Evolutionary conservation across 352 stramenopile species (phyloP).

Genomic region (Globisporangium emineosum): DNA sequence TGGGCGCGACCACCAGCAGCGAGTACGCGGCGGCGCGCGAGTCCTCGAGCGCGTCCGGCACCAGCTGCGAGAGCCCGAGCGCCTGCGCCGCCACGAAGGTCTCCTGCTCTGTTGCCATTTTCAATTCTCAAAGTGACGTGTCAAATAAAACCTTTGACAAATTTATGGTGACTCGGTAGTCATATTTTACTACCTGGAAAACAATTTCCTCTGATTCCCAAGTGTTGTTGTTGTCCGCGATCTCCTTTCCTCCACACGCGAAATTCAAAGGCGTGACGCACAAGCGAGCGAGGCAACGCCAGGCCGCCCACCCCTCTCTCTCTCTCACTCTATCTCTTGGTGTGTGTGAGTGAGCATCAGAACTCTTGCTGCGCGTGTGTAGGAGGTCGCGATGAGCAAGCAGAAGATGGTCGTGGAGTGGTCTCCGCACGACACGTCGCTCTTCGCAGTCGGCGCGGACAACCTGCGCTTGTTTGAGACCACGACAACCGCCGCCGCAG

Average conservation of each 20-base stretch:
- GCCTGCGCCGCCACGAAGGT: neutral
- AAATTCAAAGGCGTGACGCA: neutral
- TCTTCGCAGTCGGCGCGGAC: slow-evolving; percentile 82
- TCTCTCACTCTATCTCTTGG: neutral
- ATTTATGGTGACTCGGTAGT: no score
- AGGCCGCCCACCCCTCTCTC: no score
- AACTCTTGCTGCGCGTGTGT: neutral
- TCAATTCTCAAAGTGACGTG: slow-evolving; percentile 11
- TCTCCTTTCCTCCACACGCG: neutral
- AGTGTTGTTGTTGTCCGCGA: neutral
- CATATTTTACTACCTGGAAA: no score
- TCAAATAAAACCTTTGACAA: no score
- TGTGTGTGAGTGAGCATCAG: neutral
- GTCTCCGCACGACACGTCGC: slow-evolving; percentile 76
- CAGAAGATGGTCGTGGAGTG: slow-evolving; percentile 72
- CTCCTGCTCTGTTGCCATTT: neutral
- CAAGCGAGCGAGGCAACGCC: neutral
- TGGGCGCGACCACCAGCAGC: slow-evolving; percentile 43
- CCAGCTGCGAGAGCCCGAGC: slow-evolving; percentile 38
- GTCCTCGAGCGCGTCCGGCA: slow-evolving; percentile 46
- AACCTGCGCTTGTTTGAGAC: slow-evolving; percentile 84
- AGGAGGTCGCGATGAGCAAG: slow-evolving; percentile 59
- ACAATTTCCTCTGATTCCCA: no score
- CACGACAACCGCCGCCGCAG: slow-evolving; percentile 16
- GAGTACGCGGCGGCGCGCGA: slow-evolving; percentile 37